Evolutionary conservation across 495 filamentous ascomycete genomes (phyloP).

Genomic region (Tuber borchii): DNA sequence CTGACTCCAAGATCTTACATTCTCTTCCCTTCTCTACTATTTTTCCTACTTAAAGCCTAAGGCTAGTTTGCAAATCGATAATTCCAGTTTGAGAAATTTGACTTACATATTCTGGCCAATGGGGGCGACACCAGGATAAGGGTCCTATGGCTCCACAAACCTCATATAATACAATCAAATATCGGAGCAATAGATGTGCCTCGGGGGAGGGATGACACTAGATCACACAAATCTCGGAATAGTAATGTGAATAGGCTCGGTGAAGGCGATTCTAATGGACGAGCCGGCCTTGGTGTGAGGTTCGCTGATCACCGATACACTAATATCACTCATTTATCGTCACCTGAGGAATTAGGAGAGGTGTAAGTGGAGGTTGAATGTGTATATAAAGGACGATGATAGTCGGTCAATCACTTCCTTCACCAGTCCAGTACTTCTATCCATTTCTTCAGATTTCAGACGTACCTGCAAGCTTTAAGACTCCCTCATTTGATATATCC

Average conservation of each 20-base stretch:
- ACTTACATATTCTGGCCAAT: neutral
- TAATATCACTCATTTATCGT: neutral
- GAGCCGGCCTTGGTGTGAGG: neutral
- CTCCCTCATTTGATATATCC: neutral
- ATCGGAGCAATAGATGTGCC: neutral
- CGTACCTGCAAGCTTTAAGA: neutral
- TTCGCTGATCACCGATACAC: neutral
- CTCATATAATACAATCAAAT: neutral
- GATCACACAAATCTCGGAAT: neutral
- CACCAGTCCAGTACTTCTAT: constrained; percentile 1
- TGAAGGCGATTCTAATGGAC: neutral
- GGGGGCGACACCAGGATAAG: neutral
- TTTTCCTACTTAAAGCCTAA: neutral
- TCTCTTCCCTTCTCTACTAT: too few relatives aligned
- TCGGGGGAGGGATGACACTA: neutral
- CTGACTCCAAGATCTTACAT: too few relatives aligned
- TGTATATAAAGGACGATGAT: constrained; percentile 20
- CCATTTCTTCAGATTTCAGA: constrained; percentile 1
- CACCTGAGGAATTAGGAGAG: neutral
- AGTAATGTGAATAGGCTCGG: neutral
- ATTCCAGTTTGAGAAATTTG: neutral
- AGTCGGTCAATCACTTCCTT: neutral
- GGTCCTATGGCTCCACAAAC: too few relatives aligned
- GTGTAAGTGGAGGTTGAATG: neutral
- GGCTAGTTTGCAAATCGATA: neutral